Base-by-base conservation (phyloP, 441 rosid genomes). In the Omphalea diandra region DNA sequence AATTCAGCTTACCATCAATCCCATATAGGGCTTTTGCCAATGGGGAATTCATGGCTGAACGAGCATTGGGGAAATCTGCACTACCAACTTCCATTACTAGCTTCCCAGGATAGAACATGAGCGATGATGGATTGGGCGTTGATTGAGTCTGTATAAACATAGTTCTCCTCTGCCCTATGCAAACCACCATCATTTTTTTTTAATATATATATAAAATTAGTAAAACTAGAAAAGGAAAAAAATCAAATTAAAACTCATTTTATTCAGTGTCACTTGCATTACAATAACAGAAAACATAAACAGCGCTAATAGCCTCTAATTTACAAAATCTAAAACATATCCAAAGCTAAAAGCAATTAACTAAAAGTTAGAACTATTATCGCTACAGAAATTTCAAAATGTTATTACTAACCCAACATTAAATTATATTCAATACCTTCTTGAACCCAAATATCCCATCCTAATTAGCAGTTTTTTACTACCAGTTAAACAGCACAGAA, bases 41-140 rank as follows among this genome's bases (percentile, higher is more conserved):
- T 0, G 97, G 86, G 2, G 98, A 90, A 73, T 58, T 76, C 91
- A 92, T 73, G 15, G 97, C 91, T 2, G 90, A 70, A 59, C 97
- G 97, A 47, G 90, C 81, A 73, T 87, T 94, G 1, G 99, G 99
- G 60, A 90, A 94, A 79, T 94, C 98, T 3, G 91, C 77, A 65
- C 99, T 94, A 7, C 99, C 99, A 49, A 86, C 83, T 17, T 92
- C 94, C 99, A 94, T 92, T 43, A 94, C 93, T 2, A 90, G 83
- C 82, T 89, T 89, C 59, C 98, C 98, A 15, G 98, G 97, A 81
- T 83, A 83, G 73, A 94, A 94, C 99, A 94, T 92, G 36, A 94
- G 84, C 18, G 99, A 94, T n/a, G 87, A 85, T 49, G 99, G 98
- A 73, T 94, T 94, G n/a, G 99, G 99, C 0, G 99, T 94, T 10